phyloP scores from a whole-genome alignment of 371 early-diverging fungal species.

The Basidiobolus heterosporus region DNA sequence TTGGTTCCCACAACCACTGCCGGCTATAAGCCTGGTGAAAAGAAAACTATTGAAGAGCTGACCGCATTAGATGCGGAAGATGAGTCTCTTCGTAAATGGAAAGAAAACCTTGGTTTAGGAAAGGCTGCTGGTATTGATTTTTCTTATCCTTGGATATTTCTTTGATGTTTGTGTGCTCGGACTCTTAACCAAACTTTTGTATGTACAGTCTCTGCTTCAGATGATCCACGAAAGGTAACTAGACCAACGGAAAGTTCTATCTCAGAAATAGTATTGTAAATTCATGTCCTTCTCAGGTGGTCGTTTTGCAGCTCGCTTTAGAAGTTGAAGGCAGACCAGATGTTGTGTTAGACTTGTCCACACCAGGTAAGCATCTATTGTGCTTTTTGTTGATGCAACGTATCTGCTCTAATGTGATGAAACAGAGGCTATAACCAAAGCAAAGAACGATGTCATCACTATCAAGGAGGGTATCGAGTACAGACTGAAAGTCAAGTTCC shows the following conservation, averaged over 20 bases:
- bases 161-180: neutral
- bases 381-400: neutral
- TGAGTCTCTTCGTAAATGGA: conserved; percentile 90
- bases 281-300: conserved; percentile 15
- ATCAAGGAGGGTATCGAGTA: conserved; percentile 94
- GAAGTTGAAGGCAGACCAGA: conserved; percentile 68
- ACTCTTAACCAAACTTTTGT: too few relatives aligned
- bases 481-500: conserved; percentile 81
- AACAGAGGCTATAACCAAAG: conserved; percentile 18
- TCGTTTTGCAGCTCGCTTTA: conserved; percentile 40
- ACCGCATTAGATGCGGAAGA: conserved; percentile 75
- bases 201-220: conserved; percentile 1
- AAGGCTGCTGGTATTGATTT: conserved; percentile 17
- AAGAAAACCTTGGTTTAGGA: conserved; percentile 75
- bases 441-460: conserved; percentile 54
- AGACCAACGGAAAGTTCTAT: neutral
- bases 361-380: conserved; percentile 17
- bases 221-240: conserved; percentile 12
- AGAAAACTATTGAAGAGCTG: conserved; percentile 80
- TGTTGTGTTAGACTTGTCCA: conserved; percentile 70
- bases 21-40: conserved; percentile 67
- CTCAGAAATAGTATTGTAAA: neutral
- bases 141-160: neutral
- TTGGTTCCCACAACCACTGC: conserved; percentile 59
- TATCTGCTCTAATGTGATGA: neutral